Evolutionary conservation across 768 basidiomycete genomes (phyloP).

Genomic region (Tylopilus rubrobrunneus): DNA sequence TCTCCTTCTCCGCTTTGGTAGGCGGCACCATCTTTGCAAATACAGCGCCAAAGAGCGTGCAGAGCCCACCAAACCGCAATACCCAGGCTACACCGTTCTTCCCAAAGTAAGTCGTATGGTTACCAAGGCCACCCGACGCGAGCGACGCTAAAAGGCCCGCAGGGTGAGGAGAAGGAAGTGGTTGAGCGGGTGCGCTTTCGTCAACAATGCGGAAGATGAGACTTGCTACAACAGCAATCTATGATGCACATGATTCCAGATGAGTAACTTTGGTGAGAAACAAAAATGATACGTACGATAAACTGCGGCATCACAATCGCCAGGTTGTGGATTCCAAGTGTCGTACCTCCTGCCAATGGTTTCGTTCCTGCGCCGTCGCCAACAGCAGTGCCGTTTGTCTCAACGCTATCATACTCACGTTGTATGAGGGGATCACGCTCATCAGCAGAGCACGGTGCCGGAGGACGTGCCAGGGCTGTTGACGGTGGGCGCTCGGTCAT

Average conservation of each 20-base stretch:
- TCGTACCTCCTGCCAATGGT: constrained; percentile 80
- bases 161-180: constrained; percentile 25
- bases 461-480: constrained; percentile 10
- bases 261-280: background rate
- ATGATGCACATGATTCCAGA: background rate
- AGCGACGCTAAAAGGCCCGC: constrained; percentile 28
- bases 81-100: constrained; percentile 95
- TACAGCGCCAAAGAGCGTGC: constrained; percentile 74
- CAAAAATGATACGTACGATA: constrained; percentile 52
- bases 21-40: constrained; percentile 81
- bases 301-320: constrained; percentile 96
- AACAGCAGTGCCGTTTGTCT: constrained; percentile 37
- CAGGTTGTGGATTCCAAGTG: constrained; percentile 92
- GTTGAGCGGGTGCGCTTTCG: constrained; percentile 26
- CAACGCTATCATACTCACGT: constrained; percentile 42
- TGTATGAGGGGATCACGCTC: constrained; percentile 55
- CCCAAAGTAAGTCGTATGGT: constrained; percentile 60
- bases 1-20: constrained; percentile 88
- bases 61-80: constrained; percentile 85
- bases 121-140: constrained; percentile 28
- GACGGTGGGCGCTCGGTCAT: constrained; percentile 39
- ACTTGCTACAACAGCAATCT: constrained; percentile 86
- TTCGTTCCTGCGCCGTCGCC: constrained; percentile 33
- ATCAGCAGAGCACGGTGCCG: constrained; percentile 32
- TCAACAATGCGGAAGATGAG: constrained; percentile 83